Percentiles rank a stretch among this genome's conserved stretches.
Conservation (phyloP, 257 asterid genomes). For the Echites panduratus region DNA sequence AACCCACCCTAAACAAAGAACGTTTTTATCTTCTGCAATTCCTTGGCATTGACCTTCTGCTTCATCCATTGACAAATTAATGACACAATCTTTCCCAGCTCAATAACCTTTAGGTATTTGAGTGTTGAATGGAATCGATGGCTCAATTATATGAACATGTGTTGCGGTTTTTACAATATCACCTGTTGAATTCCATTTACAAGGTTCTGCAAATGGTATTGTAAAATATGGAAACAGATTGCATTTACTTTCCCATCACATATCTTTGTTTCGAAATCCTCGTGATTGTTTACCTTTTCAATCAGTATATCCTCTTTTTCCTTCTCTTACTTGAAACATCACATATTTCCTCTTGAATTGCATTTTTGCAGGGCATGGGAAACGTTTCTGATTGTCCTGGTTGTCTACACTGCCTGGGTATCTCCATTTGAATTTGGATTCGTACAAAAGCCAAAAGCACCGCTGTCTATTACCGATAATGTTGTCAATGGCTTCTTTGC, state of each 20-base stretch:
- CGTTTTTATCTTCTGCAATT: too few species aligned
- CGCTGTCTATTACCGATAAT: conserved; percentile 56
- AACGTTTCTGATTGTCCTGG: conserved; percentile 56
- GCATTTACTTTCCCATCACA: not conserved
- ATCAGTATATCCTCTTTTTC: not conserved
- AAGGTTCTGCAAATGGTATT: not conserved
- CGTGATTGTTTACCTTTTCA: not conserved
- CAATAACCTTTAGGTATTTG: not conserved
- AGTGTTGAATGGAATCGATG: not conserved
- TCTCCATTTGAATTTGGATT: conserved; percentile 92
- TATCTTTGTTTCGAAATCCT: not conserved
- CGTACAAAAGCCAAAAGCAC: conserved; percentile 38
- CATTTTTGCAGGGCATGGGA: conserved; percentile 44
- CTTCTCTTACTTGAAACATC: not conserved
- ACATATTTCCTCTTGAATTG: conserved; percentile 15
- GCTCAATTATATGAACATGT: not conserved
- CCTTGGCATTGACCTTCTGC: not conserved
- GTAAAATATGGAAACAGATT: not conserved
- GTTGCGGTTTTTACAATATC: too few species aligned
- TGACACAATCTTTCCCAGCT: not conserved
- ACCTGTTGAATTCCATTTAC: not conserved
- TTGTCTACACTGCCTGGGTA: conserved; percentile 86
- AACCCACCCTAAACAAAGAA: too few species aligned
- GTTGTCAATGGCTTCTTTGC: conserved; percentile 76
- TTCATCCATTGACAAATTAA: not conserved